phyloP scores from a whole-genome alignment of 371 early-diverging fungal genomes.

The Rhizopus microsporus region DNA sequence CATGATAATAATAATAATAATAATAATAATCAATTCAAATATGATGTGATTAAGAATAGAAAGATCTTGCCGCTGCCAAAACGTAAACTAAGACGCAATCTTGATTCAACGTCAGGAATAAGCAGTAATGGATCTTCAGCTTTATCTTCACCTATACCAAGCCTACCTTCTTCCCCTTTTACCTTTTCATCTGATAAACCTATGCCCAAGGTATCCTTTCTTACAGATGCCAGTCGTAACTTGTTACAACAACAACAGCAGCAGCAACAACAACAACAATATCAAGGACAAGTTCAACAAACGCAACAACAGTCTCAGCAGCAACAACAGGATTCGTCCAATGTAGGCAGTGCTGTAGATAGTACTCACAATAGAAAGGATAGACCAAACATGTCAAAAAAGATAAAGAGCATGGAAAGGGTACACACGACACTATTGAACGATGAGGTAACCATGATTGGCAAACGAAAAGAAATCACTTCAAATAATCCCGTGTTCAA shows the following conservation, averaged over 20 bases:
- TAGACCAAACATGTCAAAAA: constrained; percentile 21
- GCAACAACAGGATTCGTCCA: no score
- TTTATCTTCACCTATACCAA: background rate
- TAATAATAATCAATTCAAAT: background rate
- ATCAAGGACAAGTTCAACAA: constrained; percentile 4
- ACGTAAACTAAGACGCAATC: background rate
- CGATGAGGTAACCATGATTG: constrained; percentile 12
- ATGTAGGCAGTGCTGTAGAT: background rate
- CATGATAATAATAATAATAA: background rate
- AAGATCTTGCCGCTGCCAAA: constrained; percentile 32
- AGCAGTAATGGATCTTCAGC: background rate
- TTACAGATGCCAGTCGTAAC: background rate
- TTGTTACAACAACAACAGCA: constrained; percentile 5
- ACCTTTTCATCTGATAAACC: background rate
- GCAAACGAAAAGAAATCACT: constrained; percentile 3
- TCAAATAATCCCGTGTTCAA: background rate
- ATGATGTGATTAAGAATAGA: constrained; percentile 7
- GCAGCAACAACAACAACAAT: background rate
- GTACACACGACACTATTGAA: background rate
- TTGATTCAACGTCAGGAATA: background rate
- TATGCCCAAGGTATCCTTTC: constrained; percentile 1
- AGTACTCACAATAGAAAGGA: background rate
- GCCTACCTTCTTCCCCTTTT: background rate
- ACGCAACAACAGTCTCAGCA: background rate
- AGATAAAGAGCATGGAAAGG: constrained; percentile 22